These are phyloP conservation scores for Globisporangium barbulae DNA, from an alignment of 352 stramenopile genomes.

Conservation along the genomic window DNA sequence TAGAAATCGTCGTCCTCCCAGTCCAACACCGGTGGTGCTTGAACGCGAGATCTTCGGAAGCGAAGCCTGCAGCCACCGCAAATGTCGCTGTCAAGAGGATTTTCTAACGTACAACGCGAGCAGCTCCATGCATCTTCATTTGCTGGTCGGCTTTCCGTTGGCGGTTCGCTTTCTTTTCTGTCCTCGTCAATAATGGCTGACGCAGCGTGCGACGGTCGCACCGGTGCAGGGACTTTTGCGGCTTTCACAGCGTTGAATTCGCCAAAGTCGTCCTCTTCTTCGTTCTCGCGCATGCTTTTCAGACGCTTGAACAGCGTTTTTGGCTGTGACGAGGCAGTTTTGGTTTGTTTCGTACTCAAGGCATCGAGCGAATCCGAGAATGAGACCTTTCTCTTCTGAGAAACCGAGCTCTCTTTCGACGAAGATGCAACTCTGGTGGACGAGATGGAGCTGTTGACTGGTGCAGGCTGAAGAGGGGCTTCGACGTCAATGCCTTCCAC, in stretches of 20 bases:
- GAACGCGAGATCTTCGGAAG: slow-evolving; percentile 55
- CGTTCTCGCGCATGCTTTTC: slow-evolving; percentile 22
- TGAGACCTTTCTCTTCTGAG: slow-evolving; percentile 17
- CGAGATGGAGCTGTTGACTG: not conserved
- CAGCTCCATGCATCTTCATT: slow-evolving; percentile 55
- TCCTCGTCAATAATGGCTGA: slow-evolving; percentile 35
- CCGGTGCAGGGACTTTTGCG: not conserved
- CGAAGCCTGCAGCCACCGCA: slow-evolving; percentile 70
- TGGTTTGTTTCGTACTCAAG: not conserved
- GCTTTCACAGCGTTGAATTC: not conserved
- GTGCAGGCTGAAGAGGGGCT: slow-evolving; percentile 2
- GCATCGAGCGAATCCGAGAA: slow-evolving; percentile 10
- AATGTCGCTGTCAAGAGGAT: slow-evolving; percentile 45
- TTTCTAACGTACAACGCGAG: slow-evolving; percentile 75
- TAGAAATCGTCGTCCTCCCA: slow-evolving; percentile 47
- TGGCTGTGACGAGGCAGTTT: not conserved
- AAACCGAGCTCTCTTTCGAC: not conserved
- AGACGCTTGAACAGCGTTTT: slow-evolving; percentile 26
- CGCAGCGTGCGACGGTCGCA: not conserved
- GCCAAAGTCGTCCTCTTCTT: slow-evolving; percentile 24
- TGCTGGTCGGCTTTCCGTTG: slow-evolving; percentile 8
- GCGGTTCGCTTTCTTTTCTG: slow-evolving; percentile 39
- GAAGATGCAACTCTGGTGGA: not conserved
- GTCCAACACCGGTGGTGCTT: slow-evolving; percentile 36
- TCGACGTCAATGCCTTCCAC: slow-evolving; percentile 13